Base-by-base conservation (phyloP, 305 asterid genomes). In the Fraxinus baroniana region DNA sequence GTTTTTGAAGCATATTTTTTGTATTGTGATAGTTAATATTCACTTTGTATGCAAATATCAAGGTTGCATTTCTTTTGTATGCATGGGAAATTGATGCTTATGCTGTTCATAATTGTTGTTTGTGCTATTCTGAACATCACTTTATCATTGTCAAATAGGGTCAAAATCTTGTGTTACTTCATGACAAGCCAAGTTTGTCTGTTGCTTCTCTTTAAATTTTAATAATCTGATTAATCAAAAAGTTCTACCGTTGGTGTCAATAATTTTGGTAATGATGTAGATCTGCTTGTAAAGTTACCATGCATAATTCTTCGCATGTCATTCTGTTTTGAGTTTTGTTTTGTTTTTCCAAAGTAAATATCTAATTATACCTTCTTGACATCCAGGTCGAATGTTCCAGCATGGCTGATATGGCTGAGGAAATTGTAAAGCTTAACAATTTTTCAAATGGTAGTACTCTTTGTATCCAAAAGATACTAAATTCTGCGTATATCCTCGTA, bases 361-460 rank as follows among this genome's bases (percentile, higher is more conserved):
- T 84, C 39, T 86, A 15, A 80, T 78, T 64, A 76, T 17, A 3
- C 20, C n/a, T 57, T 35, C 22, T 71, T 70, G 18, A 37, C 46
- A 49, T 86, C 83, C 92, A 96, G 99, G 93, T 96, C 1, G 98
- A 96, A 88, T 96, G 99, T 92, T 96, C 99, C 74, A 89, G 94
- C 87, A 96, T 96, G 98, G 99, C 99, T 39, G 89, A 91, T 81
- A 94, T 84, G 91, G 99, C 99, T 36, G 80, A 87, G 82, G 96
- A 94, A 88, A 95, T 95, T 78, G 93, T 95, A 77, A 88, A 92
- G 86, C 82, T 39, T 78, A 94, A 95, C 83, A 97, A 97, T 15
- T 94, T 76, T 84, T 95, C 98, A 57, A 30, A 92, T 84, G 98
- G 98, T 95, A 86, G 80, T 87, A 46, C 70, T 60, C 79, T 57